Evolutionary conservation across 371 early-diverging fungal genomes (phyloP).

Genomic region (Rhizopus microsporus): DNA sequence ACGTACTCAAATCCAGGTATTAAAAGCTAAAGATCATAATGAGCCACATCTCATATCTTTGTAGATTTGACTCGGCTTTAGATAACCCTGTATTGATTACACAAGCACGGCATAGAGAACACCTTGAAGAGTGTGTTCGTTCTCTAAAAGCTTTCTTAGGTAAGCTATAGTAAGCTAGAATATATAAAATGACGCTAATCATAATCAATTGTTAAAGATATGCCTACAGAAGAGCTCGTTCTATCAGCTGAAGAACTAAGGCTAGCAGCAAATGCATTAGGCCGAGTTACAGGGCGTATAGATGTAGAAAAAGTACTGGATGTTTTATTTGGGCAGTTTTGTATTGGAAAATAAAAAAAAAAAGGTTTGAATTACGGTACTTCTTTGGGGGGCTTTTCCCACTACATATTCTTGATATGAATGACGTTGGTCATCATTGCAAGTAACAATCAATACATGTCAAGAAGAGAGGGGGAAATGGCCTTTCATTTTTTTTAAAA

Average conservation of each 20-base stretch:
- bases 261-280: slow-evolving; percentile 67
- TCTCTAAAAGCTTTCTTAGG: slow-evolving; percentile 57
- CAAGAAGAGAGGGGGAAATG: neutral
- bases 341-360: slow-evolving; percentile 75
- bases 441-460: neutral
- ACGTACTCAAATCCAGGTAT: slow-evolving; percentile 53
- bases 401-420: no score
- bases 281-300: slow-evolving; percentile 75
- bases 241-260: slow-evolving; percentile 81
- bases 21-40: neutral
- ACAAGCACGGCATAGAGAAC: slow-evolving; percentile 73
- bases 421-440: no score
- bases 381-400: no score
- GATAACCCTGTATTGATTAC: slow-evolving; percentile 59
- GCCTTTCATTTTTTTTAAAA: no score
- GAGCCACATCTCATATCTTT: neutral
- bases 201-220: slow-evolving; percentile 18
- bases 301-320: slow-evolving; percentile 80
- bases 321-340: slow-evolving; percentile 77
- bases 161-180: slow-evolving; percentile 19
- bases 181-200: neutral
- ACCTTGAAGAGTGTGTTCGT: slow-evolving; percentile 62
- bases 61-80: slow-evolving; percentile 55
- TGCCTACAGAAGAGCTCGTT: slow-evolving; percentile 56
- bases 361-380: no score